Evolutionary conservation across 768 basidiomycete species (phyloP).

Genomic region (Suillus subaureus): DNA sequence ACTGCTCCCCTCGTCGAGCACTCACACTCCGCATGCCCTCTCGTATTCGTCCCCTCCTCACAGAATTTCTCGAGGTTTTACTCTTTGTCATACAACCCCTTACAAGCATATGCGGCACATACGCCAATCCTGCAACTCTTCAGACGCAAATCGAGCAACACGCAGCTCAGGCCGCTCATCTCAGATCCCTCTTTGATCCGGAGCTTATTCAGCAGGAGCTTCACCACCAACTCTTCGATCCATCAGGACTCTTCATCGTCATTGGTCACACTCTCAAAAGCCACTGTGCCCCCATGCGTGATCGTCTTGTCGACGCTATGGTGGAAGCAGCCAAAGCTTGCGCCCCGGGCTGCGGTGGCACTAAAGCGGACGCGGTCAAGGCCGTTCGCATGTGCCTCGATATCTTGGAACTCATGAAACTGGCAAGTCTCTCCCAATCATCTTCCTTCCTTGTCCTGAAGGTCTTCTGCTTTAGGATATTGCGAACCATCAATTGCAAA

Average conservation of each 20-base stretch:
- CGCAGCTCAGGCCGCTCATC: conserved; percentile 62
- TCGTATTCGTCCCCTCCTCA: conserved; percentile 67
- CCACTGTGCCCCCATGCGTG: conserved; percentile 94
- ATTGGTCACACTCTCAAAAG: conserved; percentile 84
- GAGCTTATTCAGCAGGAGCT: conserved; percentile 83
- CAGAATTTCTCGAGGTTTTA: conserved; percentile 80
- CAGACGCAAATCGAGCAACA: conserved; percentile 64
- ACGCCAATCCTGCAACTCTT: conserved; percentile 59
- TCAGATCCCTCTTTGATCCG: conserved; percentile 80
- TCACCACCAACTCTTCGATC: conserved; percentile 74
- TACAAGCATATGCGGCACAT: conserved; percentile 59
- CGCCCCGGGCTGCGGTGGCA: conserved; percentile 54
- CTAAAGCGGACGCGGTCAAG: conserved; percentile 63
- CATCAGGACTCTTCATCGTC: conserved; percentile 72
- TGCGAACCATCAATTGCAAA: conserved; percentile 93
- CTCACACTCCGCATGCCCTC: conserved; percentile 71
- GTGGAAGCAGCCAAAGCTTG: conserved; percentile 66
- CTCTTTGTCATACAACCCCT: conserved; percentile 84
- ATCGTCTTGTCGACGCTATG: conserved; percentile 82
- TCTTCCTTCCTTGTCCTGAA: conserved; percentile 19
- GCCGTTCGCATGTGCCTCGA: conserved; percentile 86
- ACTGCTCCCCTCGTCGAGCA: conserved; percentile 44
- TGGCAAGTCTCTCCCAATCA: conserved; percentile 55
- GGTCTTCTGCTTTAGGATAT: conserved; percentile 66
- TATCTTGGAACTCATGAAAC: conserved; percentile 93